phyloP scores from a whole-genome alignment of 768 basidiomycete species.

The Lentinula edodes region DNA sequence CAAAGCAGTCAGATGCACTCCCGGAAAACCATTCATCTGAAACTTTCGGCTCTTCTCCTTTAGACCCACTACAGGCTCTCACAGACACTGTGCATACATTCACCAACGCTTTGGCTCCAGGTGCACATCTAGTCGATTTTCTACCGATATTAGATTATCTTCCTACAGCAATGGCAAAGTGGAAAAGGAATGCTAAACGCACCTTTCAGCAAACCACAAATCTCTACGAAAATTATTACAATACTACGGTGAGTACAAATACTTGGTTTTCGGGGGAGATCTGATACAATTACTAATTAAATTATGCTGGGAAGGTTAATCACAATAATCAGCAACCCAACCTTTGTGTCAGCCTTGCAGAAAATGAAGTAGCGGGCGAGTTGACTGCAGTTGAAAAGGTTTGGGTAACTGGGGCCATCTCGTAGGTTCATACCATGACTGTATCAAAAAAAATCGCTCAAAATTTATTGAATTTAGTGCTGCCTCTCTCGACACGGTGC shows the following conservation, averaged over 20 bases:
- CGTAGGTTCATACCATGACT: background rate
- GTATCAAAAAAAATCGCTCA: background rate
- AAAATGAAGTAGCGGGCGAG: background rate
- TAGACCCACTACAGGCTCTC: too few species aligned
- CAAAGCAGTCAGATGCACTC: background rate
- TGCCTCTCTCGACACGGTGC: background rate
- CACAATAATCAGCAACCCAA: background rate
- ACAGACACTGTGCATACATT: background rate
- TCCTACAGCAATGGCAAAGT: background rate
- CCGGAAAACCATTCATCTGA: background rate
- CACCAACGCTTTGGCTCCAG: background rate
- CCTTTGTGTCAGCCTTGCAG: background rate
- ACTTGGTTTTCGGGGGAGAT: constrained; percentile 7
- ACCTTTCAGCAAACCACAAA: background rate
- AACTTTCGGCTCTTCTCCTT: background rate
- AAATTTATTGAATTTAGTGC: background rate
- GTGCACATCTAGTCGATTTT: constrained; percentile 1
- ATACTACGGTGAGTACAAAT: background rate
- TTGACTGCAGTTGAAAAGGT: background rate
- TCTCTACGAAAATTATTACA: background rate
- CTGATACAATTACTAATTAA: background rate
- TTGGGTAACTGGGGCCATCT: background rate
- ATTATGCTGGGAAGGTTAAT: background rate
- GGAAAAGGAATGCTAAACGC: background rate
- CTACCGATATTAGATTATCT: background rate